Base-by-base conservation (phyloP, 2,329 filamentous ascomycete species). In the Epichloe festucae region DNA sequence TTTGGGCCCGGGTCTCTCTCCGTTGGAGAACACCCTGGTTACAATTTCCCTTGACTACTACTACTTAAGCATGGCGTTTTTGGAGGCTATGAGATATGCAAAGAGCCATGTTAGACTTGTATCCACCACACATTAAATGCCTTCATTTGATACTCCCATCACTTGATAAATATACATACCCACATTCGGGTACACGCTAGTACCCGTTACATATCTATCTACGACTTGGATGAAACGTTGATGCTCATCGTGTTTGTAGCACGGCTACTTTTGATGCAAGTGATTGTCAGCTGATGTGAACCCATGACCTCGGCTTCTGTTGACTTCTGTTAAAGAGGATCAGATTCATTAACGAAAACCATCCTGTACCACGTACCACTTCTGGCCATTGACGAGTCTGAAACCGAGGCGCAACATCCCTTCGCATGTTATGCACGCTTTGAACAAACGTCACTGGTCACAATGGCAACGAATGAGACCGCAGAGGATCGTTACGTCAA, bases 381-480 rank as follows among this genome's bases (percentile, higher is more conserved):
- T 31, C 31, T 31, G 31, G 10, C 31, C 31, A 31, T 31, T 11
- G 31, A 31, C 31, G 31, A 31, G 31, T 31, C 31, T 31, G 31
- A 31, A 31, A 4, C 10, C 31, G 31, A 31, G 31, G 31, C 31
- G 31, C 31, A 31, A 11, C 31, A 4, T 31, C 3, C 31, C 31
- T 11, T 31, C 8, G 31, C 31, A 31, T 31, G 1, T 11, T 31
- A 4, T 31, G 31, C 31, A 31, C 27, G 27, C 27, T 31, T 31
- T 31, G 8, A 31, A 10, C 27, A 31, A 31, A 40, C 38, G 6
- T 21, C 11, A 5, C 43, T 48, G 43, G 5, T 1, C n/a, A 56
- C 41, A 21, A 67, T 67, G 65, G 55, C 60, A 3, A 61, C 63
- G 2, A 63, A 62, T 34, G 59, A 65, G 45, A 59, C 58, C 1